These are phyloP conservation scores for Globisporangium cederbergense DNA, from an alignment of 352 stramenopile genomes.

Conservation along the genomic window DNA sequence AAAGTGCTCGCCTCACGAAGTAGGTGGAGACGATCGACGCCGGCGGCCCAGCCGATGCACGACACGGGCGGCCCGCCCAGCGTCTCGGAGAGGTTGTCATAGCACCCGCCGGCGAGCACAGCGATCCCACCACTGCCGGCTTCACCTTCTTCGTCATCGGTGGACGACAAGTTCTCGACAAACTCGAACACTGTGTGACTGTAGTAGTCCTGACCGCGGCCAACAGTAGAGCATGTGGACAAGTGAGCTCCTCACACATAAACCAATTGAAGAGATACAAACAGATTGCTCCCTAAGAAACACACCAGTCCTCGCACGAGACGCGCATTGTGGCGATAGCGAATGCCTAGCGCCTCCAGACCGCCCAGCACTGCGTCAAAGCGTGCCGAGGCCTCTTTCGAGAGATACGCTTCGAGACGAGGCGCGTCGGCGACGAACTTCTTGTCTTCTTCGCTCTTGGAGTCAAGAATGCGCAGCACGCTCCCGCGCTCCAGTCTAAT, in stretches of 20 bases:
- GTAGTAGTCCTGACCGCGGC: slow-evolving; percentile 74
- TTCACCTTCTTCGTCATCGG: background rate
- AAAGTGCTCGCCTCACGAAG: slow-evolving; percentile 35
- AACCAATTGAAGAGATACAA: background rate
- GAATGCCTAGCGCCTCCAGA: slow-evolving; percentile 59
- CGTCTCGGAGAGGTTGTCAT: slow-evolving; percentile 68
- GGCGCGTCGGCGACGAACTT: slow-evolving; percentile 65
- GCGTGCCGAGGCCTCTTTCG: slow-evolving; percentile 58
- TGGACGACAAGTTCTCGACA: slow-evolving; percentile 41
- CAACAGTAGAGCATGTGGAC: background rate
- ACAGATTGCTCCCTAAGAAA: too few relatives aligned
- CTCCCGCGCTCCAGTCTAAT: slow-evolving; percentile 73
- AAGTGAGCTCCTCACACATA: background rate
- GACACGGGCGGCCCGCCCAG: slow-evolving; percentile 54
- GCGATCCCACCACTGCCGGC: slow-evolving; percentile 50
- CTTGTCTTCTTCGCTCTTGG: slow-evolving; percentile 72
- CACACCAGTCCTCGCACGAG: slow-evolving; percentile 80
- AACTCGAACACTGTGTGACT: slow-evolving; percentile 90
- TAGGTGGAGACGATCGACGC: slow-evolving; percentile 73
- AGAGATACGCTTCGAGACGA: slow-evolving; percentile 59
- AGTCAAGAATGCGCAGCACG: slow-evolving; percentile 85
- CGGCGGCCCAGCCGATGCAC: slow-evolving; percentile 84
- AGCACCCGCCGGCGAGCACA: slow-evolving; percentile 81
- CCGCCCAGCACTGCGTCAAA: slow-evolving; percentile 61
- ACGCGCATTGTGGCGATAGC: slow-evolving; percentile 54